Conservation (phyloP, 164 flowering plant species). For the Macadamia integrifolia region DNA sequence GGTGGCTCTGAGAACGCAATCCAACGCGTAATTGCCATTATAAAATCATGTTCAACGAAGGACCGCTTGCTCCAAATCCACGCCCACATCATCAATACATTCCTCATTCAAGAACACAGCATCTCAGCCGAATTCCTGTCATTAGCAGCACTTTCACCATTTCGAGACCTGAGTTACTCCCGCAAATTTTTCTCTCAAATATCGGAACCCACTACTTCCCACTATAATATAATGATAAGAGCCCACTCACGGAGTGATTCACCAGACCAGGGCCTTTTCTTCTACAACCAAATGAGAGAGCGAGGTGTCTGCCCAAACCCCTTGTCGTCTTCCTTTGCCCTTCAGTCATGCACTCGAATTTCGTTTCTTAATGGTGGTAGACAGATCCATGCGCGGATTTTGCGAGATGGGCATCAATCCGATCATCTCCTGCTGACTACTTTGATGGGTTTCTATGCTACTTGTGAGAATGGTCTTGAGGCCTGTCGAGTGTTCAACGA, state of each 20-base stretch:
- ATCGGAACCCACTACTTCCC: constrained; percentile 24
- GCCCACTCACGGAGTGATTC: constrained; percentile 38
- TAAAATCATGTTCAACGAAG: constrained; percentile 34
- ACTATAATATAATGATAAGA: constrained; percentile 50
- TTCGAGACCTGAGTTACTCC: constrained; percentile 30
- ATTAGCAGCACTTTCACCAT: constrained; percentile 21
- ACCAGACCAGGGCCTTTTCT: constrained; percentile 35
- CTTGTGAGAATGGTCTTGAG: constrained; percentile 25
- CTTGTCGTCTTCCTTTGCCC: constrained; percentile 39
- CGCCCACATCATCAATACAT: constrained; percentile 44
- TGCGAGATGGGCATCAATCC: constrained; percentile 42
- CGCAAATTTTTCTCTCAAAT: constrained; percentile 38
- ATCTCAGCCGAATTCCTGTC: constrained; percentile 39
- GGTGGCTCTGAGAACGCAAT: constrained; percentile 2
- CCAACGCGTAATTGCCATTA: constrained; percentile 25
- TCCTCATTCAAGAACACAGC: constrained; percentile 32
- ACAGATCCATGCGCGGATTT: constrained; percentile 54
- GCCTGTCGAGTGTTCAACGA: constrained; percentile 67
- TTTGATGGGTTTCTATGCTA: constrained; percentile 62
- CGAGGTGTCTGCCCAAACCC: constrained; percentile 36
- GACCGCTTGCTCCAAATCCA: constrained; percentile 63
- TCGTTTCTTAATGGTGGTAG: constrained; percentile 27
- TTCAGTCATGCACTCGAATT: constrained; percentile 41
- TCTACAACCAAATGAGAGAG: constrained; percentile 42
- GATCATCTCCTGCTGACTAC: constrained; percentile 54